Evolutionary conservation across 192 early-diverging fungal genomes (phyloP), one percentile per base, ranked within the genome.

Genomic region (Paraglomus brasilianum): DNA sequence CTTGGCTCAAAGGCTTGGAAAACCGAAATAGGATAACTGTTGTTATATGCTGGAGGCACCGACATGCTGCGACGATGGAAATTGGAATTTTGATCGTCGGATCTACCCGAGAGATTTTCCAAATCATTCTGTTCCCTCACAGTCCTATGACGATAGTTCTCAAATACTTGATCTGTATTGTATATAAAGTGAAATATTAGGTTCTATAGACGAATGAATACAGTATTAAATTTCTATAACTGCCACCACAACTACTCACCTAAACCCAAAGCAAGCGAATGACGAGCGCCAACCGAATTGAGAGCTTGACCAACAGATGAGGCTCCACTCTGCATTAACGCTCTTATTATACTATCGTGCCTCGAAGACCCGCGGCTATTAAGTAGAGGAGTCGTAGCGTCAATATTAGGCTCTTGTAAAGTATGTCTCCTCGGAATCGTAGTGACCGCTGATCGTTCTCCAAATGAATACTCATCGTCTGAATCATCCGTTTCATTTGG

Each of bases 211-310:
- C 30, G 30, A 30, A 30, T 30, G 30, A 30, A 30, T 30, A n/a
- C n/a, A n/a, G n/a, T n/a, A 30, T 30, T 30, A 30, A 30, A 30
- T 30, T 30, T 3, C 30, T 3, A 30, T 30, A 30, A 3, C 30
- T 30, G n/a, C n/a, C n/a, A n/a, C n/a, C n/a, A n/a, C n/a, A n/a
- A n/a, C 30, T 30, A 30, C 30, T 53, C 71, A 74, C 75, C 78
- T 64, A 80, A 52, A 48, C 75, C 73, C 8, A 80, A 69, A 8
- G 73, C 43, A 38, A 68, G 73, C 2, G 78, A 76, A 48, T 80
- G 78, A 41, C 75, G 78, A 40, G 78, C 59, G 13, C 78, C 78
- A 4, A 80, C 78, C 9, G 78, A 58, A 49, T 61, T 61, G 46
- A 58, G 47, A 21, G 58, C 69, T 70, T 70, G 55, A 58, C 58